Evolutionary conservation across 495 filamentous ascomycete genomes (phyloP).

Genomic region (Talaromyces stipitatus): DNA sequence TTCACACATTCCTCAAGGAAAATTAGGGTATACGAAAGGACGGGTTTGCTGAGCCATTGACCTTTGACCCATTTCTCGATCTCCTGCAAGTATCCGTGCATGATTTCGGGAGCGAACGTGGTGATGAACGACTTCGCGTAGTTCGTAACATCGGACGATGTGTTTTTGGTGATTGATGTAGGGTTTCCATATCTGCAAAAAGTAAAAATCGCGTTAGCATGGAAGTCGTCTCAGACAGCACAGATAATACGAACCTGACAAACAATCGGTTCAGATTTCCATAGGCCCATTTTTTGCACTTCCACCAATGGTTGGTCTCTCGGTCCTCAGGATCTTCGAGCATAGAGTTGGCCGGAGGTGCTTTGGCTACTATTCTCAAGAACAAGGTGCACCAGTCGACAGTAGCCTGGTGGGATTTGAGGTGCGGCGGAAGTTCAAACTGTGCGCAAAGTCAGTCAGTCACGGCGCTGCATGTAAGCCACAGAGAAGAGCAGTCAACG

Average conservation of each 20-base stretch:
- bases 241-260: conserved; percentile 57
- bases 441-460: conserved; percentile 19
- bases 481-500: conserved; percentile 23
- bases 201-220: conserved; percentile 7
- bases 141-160: conserved; percentile 59
- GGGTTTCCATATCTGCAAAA: conserved; percentile 78
- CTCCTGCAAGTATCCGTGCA: conserved; percentile 85
- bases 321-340: conserved; percentile 77
- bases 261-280: conserved; percentile 94
- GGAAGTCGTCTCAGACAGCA: neutral
- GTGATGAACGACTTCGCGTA: conserved; percentile 85
- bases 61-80: conserved; percentile 97
- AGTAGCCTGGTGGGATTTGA: conserved; percentile 73
- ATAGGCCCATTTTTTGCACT: conserved; percentile 99
- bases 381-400: conserved; percentile 95
- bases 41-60: conserved; percentile 91
- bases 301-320: conserved; percentile 97
- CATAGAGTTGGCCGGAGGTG: conserved; percentile 70
- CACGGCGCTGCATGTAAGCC: conserved; percentile 12
- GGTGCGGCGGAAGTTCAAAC: conserved; percentile 77
- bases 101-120: conserved; percentile 89
- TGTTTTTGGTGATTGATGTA: conserved; percentile 55
- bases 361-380: conserved; percentile 78
- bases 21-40: conserved; percentile 81
- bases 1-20: conserved; percentile 97